Base-by-base conservation (phyloP, 345 rosid species). In the Citrus maxima region DNA sequence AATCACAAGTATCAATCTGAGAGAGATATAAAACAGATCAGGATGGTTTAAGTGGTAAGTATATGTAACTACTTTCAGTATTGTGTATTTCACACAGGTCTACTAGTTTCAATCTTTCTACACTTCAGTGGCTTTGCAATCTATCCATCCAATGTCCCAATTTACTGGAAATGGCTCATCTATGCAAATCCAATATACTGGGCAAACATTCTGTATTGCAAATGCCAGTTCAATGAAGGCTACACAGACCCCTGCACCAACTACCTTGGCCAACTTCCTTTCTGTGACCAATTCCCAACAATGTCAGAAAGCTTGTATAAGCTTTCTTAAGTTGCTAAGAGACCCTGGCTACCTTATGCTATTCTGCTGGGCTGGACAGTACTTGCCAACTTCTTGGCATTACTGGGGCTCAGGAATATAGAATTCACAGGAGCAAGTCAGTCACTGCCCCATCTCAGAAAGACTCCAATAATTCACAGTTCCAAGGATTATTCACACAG, bases 191-290 rank as follows among this genome's bases (percentile, higher is more conserved):
- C 87, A 73, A 70, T 77, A 30, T 81, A 77, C 67, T 79, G 78
- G 81, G 85, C 87, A 35, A 82, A 82, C 38, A 73, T 82, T 75
- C 75, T 77, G 55, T 82, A 59, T 62, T 80, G 87, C 85, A 77
- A 60, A 58, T n/a, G 66, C 42, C 85, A 85, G 51, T 80, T 85
- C 30, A 63, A 19, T 4, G 67, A 74, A 55, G 75, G 80, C 70
- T 85, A 77, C 35, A n/a, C 22, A 74, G 75, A 80, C 28, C 75
- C 83, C 10, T 82, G 85, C 54, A 60, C 80, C 10, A 46, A 74
- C 75, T 77, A 82, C 73, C 71, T 27, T 7, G 69, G 59, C 42
- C 74, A 80, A 70, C 82, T 82, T 58, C 83, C 85, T 27, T 82
- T 49, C 70, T 85, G 80, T 71, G 73, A 80, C 72, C 83, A 74